Evolutionary conservation across 2,329 filamentous ascomycete species (phyloP).

Genomic region (Cladosporium velox): DNA sequence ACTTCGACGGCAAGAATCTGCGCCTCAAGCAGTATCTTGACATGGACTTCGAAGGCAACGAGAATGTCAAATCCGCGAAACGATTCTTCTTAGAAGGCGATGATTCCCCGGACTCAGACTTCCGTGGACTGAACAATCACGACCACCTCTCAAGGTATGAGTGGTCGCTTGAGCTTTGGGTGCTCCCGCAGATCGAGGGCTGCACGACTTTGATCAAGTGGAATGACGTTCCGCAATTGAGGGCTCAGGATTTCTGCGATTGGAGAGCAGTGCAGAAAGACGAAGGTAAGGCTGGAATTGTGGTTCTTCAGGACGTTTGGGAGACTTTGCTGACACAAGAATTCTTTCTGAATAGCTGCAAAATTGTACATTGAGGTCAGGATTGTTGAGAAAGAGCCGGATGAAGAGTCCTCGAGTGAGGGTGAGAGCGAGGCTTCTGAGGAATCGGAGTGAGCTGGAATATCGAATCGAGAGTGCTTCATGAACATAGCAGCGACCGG

Average conservation of each 20-base stretch:
- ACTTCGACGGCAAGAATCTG: conserved; percentile 1
- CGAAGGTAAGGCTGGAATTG: neutral
- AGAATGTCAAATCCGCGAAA: conserved; percentile 7
- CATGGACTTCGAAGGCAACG: conserved; percentile 9
- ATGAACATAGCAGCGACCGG: neutral
- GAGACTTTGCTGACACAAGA: neutral
- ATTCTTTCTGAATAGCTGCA: neutral
- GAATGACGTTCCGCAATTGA: conserved; percentile 13
- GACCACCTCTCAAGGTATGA: neutral
- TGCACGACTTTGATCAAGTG: conserved; percentile 13
- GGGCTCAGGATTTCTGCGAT: conserved; percentile 8
- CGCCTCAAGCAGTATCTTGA: conserved; percentile 8
- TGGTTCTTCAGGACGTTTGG: neutral
- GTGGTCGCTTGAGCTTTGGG: conserved; percentile 19
- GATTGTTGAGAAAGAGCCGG: neutral
- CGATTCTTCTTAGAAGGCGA: conserved; percentile 6
- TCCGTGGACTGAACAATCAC: conserved; percentile 7
- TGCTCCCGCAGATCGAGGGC: conserved; percentile 10
- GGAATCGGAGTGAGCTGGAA: neutral
- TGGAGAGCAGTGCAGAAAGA: neutral
- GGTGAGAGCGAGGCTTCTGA: neutral
- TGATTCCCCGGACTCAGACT: neutral
- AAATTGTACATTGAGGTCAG: conserved; percentile 18
- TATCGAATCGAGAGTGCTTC: neutral
- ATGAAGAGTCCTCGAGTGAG: neutral